Evolutionary conservation across 2,329 filamentous ascomycete species (phyloP), one percentile per base, ranked within the genome.

Genomic region (Epichloe amarillans): DNA sequence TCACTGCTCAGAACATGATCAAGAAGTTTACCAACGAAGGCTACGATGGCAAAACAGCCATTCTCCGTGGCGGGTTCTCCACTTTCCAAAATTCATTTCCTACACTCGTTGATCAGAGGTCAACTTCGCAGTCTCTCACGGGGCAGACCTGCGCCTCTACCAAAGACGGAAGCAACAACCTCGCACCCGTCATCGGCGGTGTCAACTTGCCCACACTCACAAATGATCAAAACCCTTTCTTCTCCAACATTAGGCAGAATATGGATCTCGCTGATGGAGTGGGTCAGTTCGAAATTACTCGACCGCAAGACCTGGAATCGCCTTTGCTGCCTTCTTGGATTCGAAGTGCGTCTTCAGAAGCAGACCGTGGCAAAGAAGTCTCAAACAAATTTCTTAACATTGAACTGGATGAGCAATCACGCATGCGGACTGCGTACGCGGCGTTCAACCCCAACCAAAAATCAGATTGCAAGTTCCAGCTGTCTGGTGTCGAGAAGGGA

Each of bases 251-350:
- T 59, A 82, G 93, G 42, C 93, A 97, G 65, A 95, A 97, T 56
- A 91, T 94, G 80, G 93, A 97, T 62, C 73, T 98, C 17, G 84
- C 94, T 35, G 89, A 88, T 57, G 93, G 93, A 19, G 91, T 97
- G 11, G 93, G 93, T 0, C 90, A 95, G 59, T 81, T 83, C 60
- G 76, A 81, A n/a, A 62, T 81, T 5, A 60, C 64, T 2, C 62
- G 76, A 8, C 76, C 77, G 0, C 41, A 64, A 2, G 70, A 65
- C n/a, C 56, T 79, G 8, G 66, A 74, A 35, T 62, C 66, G 38
- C 68, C 74, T 4, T 65, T 72, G 15, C 72, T 96, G 14, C 93
- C 93, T 1, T 59, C 63, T 2, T 98, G 93, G 93, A 73, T 98
- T 23, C 77, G 77, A 37, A 72, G 80, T 21, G 88, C 86, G 0